These are phyloP conservation scores for Rhizopus sp. DNA, from an alignment of 371 early-diverging fungal species.

Conservation along the genomic window DNA sequence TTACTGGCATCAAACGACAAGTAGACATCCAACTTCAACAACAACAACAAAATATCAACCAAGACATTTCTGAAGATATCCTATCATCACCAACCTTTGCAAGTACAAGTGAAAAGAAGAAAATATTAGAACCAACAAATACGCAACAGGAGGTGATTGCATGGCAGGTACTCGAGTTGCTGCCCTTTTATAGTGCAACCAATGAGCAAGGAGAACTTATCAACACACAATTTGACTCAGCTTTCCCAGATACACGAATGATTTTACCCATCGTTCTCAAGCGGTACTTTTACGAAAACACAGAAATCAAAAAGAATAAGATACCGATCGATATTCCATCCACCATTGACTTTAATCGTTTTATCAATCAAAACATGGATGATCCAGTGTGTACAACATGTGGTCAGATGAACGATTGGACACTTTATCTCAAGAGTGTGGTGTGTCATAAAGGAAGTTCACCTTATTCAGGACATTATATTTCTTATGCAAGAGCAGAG, in stretches of 20 bases:
- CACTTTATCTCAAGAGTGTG: conserved; percentile 55
- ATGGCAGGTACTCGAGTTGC: conserved; percentile 57
- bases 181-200: conserved; percentile 57
- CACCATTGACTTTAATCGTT: conserved; percentile 52
- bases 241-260: conserved; percentile 53
- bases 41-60: background rate
- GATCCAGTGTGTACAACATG: conserved; percentile 30
- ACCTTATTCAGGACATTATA: conserved; percentile 56
- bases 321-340: conserved; percentile 48
- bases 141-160: conserved; percentile 39
- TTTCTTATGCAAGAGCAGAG: conserved; percentile 43
- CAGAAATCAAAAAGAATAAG: conserved; percentile 36
- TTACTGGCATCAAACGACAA: conserved; percentile 30
- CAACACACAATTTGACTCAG: conserved; percentile 36
- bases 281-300: conserved; percentile 41
- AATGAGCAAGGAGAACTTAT: conserved; percentile 55
- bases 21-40: conserved; percentile 4
- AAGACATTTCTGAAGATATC: conserved; percentile 12
- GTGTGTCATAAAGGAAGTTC: conserved; percentile 57
- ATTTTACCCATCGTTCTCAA: conserved; percentile 59
- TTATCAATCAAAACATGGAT: conserved; percentile 44
- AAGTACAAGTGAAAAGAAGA: background rate
- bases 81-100: conserved; percentile 11
- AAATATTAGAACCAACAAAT: background rate
- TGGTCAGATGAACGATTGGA: conserved; percentile 39